A percentile compares a stretch with the other conserved stretches of the same genome.
phyloP scores from a whole-genome alignment of 352 stramenopile species.

The Phytopythium delawarense region DNA sequence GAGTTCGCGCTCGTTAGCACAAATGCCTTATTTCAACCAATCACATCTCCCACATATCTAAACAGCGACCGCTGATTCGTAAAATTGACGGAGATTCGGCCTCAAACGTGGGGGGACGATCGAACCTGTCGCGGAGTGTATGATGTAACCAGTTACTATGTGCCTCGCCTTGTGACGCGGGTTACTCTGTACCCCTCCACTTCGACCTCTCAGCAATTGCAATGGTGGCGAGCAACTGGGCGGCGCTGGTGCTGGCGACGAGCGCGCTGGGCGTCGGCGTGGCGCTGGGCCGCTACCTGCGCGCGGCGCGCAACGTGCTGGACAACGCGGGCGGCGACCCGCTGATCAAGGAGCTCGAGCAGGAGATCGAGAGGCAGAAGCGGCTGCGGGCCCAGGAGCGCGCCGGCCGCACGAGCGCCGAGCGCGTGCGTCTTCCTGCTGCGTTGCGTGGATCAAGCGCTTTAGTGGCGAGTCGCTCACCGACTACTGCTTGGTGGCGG shows the following conservation, averaged over 20 bases:
- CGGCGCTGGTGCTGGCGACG: constrained; percentile 19
- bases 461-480: neutral
- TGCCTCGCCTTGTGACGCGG: too few species aligned
- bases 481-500: neutral
- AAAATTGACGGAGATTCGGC: too few species aligned
- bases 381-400: constrained; percentile 70
- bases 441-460: neutral
- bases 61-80: too few species aligned
- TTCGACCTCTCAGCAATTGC: neutral
- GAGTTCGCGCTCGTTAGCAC: too few species aligned
- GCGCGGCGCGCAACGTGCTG: neutral
- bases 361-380: constrained; percentile 68
- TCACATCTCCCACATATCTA: too few species aligned
- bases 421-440: constrained; percentile 22
- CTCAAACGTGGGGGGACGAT: too few species aligned
- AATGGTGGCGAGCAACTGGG: constrained; percentile 16
- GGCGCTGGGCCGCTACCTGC: constrained; percentile 20
- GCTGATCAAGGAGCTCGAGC: constrained; percentile 41
- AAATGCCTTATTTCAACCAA: too few species aligned
- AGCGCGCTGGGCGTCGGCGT: constrained; percentile 19
- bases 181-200: too few species aligned
- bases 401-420: constrained; percentile 62
- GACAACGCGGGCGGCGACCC: constrained; percentile 18
- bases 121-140: too few species aligned
- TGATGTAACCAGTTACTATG: too few species aligned